These are phyloP conservation scores for Fusarium odoratissimum DNA, from an alignment of 2,329 filamentous ascomycete genomes.

Conservation along the genomic window DNA sequence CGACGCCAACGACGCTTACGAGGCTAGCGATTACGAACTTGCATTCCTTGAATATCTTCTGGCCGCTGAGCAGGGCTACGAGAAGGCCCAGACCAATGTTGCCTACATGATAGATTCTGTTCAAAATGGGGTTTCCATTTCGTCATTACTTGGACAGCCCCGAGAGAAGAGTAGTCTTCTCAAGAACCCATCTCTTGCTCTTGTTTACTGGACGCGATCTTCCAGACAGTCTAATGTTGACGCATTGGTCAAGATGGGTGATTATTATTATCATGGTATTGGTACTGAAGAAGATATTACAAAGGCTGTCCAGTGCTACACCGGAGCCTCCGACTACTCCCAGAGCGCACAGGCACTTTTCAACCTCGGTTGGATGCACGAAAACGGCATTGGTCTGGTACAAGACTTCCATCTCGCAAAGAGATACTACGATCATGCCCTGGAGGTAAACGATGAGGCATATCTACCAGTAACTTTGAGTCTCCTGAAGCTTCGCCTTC, in stretches of 20 bases:
- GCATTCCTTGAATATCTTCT: slow-evolving; percentile 86
- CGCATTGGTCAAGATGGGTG: slow-evolving; percentile 96
- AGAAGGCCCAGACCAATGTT: slow-evolving; percentile 89
- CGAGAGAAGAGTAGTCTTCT: slow-evolving; percentile 53
- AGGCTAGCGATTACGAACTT: slow-evolving; percentile 80
- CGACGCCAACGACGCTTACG: slow-evolving; percentile 86
- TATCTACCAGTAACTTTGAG: slow-evolving; percentile 93
- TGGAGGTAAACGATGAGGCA: slow-evolving; percentile 92
- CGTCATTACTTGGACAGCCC: slow-evolving; percentile 61
- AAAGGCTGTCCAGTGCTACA: slow-evolving; percentile 94
- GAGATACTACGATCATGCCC: slow-evolving; percentile 91
- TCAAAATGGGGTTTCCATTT: slow-evolving; percentile 59
- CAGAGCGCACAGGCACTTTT: slow-evolving; percentile 95
- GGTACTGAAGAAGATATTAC: slow-evolving; percentile 78
- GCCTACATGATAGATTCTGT: slow-evolving; percentile 85
- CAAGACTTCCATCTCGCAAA: slow-evolving; percentile 99
- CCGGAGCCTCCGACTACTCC: slow-evolving; percentile 88
- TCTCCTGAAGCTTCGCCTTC: slow-evolving; percentile 82
- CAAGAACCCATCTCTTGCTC: slow-evolving; percentile 70
- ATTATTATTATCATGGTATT: slow-evolving; percentile 90
- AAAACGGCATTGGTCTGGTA: slow-evolving; percentile 90
- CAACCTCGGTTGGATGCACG: slow-evolving; percentile 99
- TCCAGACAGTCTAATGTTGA: slow-evolving; percentile 94
- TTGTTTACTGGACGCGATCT: slow-evolving; percentile 95
- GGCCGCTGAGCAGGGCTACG: slow-evolving; percentile 92